Evolutionary conservation across 441 rosid genomes (phyloP).

Genomic region (Gossypium schwendimanii): DNA sequence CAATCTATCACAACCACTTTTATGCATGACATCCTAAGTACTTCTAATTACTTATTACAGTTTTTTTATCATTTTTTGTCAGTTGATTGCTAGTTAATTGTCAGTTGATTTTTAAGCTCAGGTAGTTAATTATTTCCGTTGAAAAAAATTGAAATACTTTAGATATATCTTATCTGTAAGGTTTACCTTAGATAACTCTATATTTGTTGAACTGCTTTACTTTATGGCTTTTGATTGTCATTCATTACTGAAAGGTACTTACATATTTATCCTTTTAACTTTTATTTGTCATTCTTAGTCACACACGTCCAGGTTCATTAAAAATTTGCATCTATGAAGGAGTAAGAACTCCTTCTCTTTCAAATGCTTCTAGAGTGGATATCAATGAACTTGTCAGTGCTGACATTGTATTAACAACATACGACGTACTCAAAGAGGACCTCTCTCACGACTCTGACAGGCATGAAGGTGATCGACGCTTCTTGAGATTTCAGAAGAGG

Average conservation of each 20-base stretch:
- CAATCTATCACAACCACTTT: not conserved
- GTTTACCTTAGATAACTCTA: not conserved
- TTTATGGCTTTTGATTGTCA: slow-evolving; percentile 14
- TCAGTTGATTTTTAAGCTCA: no score
- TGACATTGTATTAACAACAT: slow-evolving; percentile 83
- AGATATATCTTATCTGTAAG: not conserved
- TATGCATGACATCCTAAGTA: not conserved
- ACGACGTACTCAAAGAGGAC: slow-evolving; percentile 95
- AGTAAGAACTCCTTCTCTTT: slow-evolving; percentile 58
- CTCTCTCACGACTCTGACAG: slow-evolving; percentile 86
- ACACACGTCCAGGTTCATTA: slow-evolving; percentile 75
- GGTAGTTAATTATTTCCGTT: not conserved
- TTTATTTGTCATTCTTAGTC: slow-evolving; percentile 41
- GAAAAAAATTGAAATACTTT: not conserved
- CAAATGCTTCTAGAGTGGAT: slow-evolving; percentile 44
- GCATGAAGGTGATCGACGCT: slow-evolving; percentile 85
- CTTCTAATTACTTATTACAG: no score
- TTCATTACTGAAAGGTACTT: slow-evolving; percentile 15
- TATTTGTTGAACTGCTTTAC: not conserved
- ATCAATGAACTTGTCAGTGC: slow-evolving; percentile 61
- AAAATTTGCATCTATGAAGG: slow-evolving; percentile 76
- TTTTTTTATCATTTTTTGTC: no score
- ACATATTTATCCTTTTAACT: slow-evolving; percentile 17
- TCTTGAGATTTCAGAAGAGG: slow-evolving; percentile 93
- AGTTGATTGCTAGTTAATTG: no score